phyloP scores from a whole-genome alignment of 2,329 filamentous ascomycete species.

The Aureobasidium sp. region DNA sequence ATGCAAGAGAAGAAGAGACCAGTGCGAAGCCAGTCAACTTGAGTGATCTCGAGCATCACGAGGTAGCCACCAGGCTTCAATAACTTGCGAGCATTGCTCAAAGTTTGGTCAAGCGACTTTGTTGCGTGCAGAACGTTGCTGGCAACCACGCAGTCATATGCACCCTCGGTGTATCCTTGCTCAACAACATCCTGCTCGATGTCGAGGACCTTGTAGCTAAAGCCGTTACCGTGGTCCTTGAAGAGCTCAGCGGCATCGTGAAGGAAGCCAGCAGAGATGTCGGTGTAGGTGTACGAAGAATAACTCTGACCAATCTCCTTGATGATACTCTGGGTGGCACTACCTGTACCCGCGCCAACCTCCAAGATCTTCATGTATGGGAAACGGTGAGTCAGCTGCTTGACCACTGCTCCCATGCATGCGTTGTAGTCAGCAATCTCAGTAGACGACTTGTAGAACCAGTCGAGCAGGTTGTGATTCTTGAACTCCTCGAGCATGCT shows the following conservation, averaged over 20 bases:
- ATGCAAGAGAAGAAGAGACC: slow-evolving; percentile 28
- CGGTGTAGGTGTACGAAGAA: slow-evolving; percentile 41
- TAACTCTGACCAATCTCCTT: slow-evolving; percentile 26
- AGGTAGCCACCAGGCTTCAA: slow-evolving; percentile 25
- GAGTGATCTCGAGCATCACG: slow-evolving; percentile 25
- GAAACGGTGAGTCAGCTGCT: slow-evolving; percentile 34
- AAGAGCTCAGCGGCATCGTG: background rate
- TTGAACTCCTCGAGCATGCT: slow-evolving; percentile 35
- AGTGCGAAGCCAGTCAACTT: slow-evolving; percentile 22
- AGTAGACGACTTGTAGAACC: slow-evolving; percentile 26
- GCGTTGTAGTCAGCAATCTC: background rate
- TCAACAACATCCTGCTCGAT: slow-evolving; percentile 33
- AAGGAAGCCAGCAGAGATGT: slow-evolving; percentile 37
- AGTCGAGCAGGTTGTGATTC: slow-evolving; percentile 30
- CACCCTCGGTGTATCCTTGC: slow-evolving; percentile 38
- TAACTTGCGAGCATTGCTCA: slow-evolving; percentile 22
- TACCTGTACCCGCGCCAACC: slow-evolving; percentile 41
- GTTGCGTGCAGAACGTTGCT: slow-evolving; percentile 25
- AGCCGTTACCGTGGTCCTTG: background rate
- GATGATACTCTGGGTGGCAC: slow-evolving; percentile 34
- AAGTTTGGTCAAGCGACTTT: slow-evolving; percentile 18
- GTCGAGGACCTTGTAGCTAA: slow-evolving; percentile 7
- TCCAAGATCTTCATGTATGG: slow-evolving; percentile 41
- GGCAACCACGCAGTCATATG: slow-evolving; percentile 26
- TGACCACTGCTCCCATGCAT: slow-evolving; percentile 17